Evolutionary conservation across 1,284 basidiomycete species (phyloP), one percentile per base, ranked within the genome.

Genomic region (Hemileia vastatrix): DNA sequence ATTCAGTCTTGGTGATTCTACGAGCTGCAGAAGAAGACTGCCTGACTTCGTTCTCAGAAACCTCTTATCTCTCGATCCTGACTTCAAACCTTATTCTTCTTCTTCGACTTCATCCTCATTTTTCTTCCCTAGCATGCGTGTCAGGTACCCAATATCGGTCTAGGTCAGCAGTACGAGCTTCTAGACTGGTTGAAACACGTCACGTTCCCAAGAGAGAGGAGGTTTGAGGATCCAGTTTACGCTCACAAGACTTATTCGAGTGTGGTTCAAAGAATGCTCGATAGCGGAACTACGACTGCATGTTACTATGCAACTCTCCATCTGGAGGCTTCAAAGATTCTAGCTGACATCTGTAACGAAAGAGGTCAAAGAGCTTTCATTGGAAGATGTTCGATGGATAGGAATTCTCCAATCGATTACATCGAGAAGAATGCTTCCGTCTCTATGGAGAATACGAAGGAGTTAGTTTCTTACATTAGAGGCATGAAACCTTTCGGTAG

Each of bases 311-410:
- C 84, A 9, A 87, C 86, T 0, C 76, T 94, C 4, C 90, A 98
- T 76, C 77, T 86, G 18, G 86, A 88, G 65, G 83, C 86, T 0
- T 89, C 88, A 6, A 88, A 87, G 76, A 78, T 83, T 36, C 82
- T 97, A 0, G 91, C 89, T 1, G 83, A 90, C 52, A 82, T 88
- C 24, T 83, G 88, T 45, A 81, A 85, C 68, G 74, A 77, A 27
- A 78, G 78, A 68, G 90, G 92, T 19, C 92, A 96, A 77, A 83
- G 93, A 52, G 90, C 88, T 0, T 86, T 91, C 70, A 83, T 91
- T 51, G 90, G 90, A 48, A 79, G 94, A 85, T 96, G 93, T 77
- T 92, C 90, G 78, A 96, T 97, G 91, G 82, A 96, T 78, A 81
- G 85, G 21, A 81, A 92, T 71, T 81, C 79, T 47, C 84, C 88